Evolutionary conservation across 108 stramenopile species (phyloP), one percentile per base, ranked within the genome.

Genomic region (Schizochytrium sp.): DNA sequence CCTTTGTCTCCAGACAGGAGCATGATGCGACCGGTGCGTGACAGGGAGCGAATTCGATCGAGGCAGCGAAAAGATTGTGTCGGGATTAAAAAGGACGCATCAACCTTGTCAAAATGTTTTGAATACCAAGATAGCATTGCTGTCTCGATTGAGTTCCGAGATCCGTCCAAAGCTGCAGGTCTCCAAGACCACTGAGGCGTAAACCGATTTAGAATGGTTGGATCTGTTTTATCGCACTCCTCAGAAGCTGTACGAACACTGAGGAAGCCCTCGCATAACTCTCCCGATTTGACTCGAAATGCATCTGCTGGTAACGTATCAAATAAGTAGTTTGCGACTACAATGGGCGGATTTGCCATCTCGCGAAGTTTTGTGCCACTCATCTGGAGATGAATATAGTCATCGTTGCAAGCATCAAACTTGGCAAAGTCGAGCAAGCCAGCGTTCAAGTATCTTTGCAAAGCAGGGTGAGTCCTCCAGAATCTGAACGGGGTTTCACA

Each of bases 281-380:
- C 53, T 15, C 94, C 93, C 55, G 40, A 57, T 40, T 93, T 87
- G 17, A 95, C 72, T 12, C 94, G 94, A 83, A 93, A 94, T 41
- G 93, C 90, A 56, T 95, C 95, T 44, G 94, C 94, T 28, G 93
- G 93, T 40, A 95, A 72, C 3, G 94, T 94, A 89, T 95, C 95
- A 56, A 95, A 94, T 17, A 95, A 90, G 72, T 95, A 95, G 87
- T 95, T 95, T 8, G 95, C 94, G 46, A 95, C 92, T 3, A 95
- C 56, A 45, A 92, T 90, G 46, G 94, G 61, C 3, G 95, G 95
- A 61, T 95, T 95, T 0, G 88, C 91, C 61, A 64, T 57, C n/a
- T 89, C 90, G 61, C 92, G 91, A 1, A 91, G 88, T 47, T 88
- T 88, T 19, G 94, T 72, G 4, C 92, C 93, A 53, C 90, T 72